These are phyloP conservation scores for Jacaranda mimosifolia DNA, from an alignment of 257 asterid genomes.

Conservation along the genomic window DNA sequence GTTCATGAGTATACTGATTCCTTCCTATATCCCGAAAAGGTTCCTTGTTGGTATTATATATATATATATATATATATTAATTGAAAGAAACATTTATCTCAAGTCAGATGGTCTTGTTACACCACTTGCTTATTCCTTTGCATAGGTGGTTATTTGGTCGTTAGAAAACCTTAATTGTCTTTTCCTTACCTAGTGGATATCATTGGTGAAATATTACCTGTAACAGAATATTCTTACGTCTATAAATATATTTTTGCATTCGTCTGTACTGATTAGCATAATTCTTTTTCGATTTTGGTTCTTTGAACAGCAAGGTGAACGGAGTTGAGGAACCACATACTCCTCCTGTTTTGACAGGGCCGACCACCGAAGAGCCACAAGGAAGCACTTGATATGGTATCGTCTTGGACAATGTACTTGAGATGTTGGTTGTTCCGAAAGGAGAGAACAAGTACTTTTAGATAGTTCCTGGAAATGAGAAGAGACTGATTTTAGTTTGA, in stretches of 20 bases:
- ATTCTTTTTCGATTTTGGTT: constrained; percentile 11
- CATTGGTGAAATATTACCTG: background rate
- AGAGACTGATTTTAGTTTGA: constrained; percentile 22
- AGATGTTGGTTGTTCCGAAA: constrained; percentile 26
- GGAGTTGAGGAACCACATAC: constrained; percentile 55
- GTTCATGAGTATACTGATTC: background rate
- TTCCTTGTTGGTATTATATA: background rate
- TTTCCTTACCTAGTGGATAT: background rate
- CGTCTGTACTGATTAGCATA: constrained; percentile 24
- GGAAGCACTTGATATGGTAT: constrained; percentile 50
- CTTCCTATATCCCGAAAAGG: background rate
- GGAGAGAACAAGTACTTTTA: constrained; percentile 23
- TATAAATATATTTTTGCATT: background rate
- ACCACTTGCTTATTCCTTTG: background rate
- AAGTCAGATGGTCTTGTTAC: background rate
- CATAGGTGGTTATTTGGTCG: background rate
- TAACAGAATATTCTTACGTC: background rate
- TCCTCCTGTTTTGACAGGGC: constrained; percentile 52
- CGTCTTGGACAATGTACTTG: constrained; percentile 34
- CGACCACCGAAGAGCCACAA: constrained; percentile 49
- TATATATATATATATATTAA: background rate
- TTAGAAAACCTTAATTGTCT: background rate
- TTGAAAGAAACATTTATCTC: background rate
- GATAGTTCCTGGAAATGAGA: constrained; percentile 33
- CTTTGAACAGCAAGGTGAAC: constrained; percentile 47